Evolutionary conservation across 495 filamentous ascomycete species (phyloP).

Genomic region (Penicillium fimorum): DNA sequence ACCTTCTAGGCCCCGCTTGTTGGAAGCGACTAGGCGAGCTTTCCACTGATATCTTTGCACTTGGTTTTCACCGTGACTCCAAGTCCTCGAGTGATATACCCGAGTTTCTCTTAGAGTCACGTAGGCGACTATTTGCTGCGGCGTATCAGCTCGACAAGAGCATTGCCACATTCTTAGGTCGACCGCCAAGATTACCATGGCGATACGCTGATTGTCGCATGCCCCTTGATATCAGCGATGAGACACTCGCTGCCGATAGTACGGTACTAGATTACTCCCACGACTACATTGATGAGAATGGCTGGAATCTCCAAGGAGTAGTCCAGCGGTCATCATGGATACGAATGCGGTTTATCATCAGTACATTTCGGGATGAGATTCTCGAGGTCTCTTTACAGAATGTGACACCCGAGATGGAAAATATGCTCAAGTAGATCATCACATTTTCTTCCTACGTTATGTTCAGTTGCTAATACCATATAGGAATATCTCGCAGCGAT

Average conservation of each 20-base stretch:
- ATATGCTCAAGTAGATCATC: slow-evolving; percentile 21
- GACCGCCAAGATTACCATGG: slow-evolving; percentile 51
- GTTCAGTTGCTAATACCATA: slow-evolving; percentile 6
- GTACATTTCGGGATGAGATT: slow-evolving; percentile 55
- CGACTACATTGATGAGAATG: slow-evolving; percentile 40
- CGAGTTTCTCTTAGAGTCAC: slow-evolving; percentile 44
- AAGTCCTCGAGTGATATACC: slow-evolving; percentile 33
- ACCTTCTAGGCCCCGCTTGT: slow-evolving; percentile 20
- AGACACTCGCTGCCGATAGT: slow-evolving; percentile 40
- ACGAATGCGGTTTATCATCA: slow-evolving; percentile 48
- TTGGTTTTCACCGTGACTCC: slow-evolving; percentile 54
- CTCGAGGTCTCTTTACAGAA: slow-evolving; percentile 51
- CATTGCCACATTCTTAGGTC: slow-evolving; percentile 51
- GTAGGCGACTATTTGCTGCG: slow-evolving; percentile 48
- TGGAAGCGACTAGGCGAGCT: slow-evolving; percentile 36
- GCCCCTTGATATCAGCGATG: slow-evolving; percentile 54
- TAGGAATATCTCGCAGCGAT: slow-evolving; percentile 38
- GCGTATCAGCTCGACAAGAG: slow-evolving; percentile 51
- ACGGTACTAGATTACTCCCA: slow-evolving; percentile 32
- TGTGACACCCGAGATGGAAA: slow-evolving; percentile 30
- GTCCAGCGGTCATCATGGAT: slow-evolving; percentile 36
- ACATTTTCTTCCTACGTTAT: not conserved
- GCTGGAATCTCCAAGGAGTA: slow-evolving; percentile 50
- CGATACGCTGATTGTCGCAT: slow-evolving; percentile 51
- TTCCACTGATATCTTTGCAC: slow-evolving; percentile 43